These are phyloP conservation scores for Eutypa lata DNA, from an alignment of 2,329 filamentous ascomycete genomes.

Conservation along the genomic window DNA sequence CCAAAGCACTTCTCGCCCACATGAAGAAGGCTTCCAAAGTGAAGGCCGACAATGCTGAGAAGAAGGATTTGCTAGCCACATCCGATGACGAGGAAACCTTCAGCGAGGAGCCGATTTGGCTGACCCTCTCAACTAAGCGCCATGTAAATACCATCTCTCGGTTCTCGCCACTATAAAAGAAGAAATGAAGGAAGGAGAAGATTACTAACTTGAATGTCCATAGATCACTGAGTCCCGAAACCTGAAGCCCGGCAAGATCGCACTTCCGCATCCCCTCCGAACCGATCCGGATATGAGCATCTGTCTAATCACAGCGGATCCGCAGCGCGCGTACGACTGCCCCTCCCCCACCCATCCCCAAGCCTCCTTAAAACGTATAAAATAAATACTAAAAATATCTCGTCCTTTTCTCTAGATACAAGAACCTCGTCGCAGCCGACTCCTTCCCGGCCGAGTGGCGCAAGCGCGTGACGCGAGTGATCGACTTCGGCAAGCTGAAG, in stretches of 20 bases:
- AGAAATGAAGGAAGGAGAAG: neutral
- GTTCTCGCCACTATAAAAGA: conserved; percentile 15
- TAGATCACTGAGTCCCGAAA: conserved; percentile 6
- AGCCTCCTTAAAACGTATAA: neutral
- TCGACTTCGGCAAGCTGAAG: conserved; percentile 76
- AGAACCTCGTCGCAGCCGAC: conserved; percentile 76
- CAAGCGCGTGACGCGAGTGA: conserved; percentile 69
- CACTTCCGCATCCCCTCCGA: conserved; percentile 73
- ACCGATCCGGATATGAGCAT: conserved; percentile 51
- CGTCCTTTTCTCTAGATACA: conserved; percentile 52
- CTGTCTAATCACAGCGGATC: conserved; percentile 80
- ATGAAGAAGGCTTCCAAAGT: conserved; percentile 56
- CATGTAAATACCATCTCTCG: conserved; percentile 69
- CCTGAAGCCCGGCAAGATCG: conserved; percentile 79
- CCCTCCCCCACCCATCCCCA: neutral
- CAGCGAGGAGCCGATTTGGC: conserved; percentile 55
- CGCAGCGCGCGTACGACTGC: conserved; percentile 26
- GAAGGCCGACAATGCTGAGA: conserved; percentile 41
- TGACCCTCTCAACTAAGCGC: conserved; percentile 62
- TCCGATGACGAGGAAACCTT: conserved; percentile 41
- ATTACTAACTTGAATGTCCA: neutral
- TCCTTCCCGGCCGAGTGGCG: conserved; percentile 66
- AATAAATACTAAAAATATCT: conserved; percentile 39
- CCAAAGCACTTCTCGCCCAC: conserved; percentile 59
- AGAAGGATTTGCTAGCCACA: conserved; percentile 54